Evolutionary conservation across 2,329 filamentous ascomycete genomes (phyloP).

Genomic region (Ophiobolus disseminans): DNA sequence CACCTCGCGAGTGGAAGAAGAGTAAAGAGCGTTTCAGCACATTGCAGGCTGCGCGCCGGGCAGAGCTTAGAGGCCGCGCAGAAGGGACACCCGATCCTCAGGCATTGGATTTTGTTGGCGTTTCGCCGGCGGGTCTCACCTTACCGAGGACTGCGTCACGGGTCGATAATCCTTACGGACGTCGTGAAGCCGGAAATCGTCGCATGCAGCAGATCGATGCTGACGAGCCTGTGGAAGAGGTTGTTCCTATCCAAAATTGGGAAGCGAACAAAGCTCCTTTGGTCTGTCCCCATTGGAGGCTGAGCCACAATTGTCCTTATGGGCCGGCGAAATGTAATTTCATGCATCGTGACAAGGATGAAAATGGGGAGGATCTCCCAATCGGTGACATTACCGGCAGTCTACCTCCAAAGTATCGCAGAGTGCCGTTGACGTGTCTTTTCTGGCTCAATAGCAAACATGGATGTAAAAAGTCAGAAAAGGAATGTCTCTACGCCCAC

Average conservation of each 20-base stretch:
- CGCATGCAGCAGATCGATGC: slow-evolving; percentile 18
- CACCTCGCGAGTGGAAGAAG: slow-evolving; percentile 19
- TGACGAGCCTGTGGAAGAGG: slow-evolving; percentile 8
- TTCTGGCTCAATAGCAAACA: slow-evolving; percentile 29
- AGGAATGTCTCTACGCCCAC: slow-evolving; percentile 38
- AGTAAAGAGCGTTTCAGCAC: slow-evolving; percentile 25
- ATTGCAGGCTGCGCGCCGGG: slow-evolving; percentile 21
- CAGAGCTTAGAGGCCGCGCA: slow-evolving; percentile 26
- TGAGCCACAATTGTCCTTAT: slow-evolving; percentile 29
- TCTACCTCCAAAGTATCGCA: slow-evolving; percentile 35
- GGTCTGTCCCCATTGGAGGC: slow-evolving; percentile 38
- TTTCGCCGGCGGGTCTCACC: slow-evolving; percentile 11
- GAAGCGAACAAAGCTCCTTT: slow-evolving; percentile 37
- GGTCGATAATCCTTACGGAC: slow-evolving; percentile 30
- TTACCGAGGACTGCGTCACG: neutral
- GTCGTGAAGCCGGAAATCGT: slow-evolving; percentile 28
- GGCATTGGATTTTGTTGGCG: slow-evolving; percentile 35
- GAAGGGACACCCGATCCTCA: slow-evolving; percentile 36
- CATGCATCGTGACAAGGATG: slow-evolving; percentile 34
- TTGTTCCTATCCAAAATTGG: slow-evolving; percentile 21
- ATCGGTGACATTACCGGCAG: slow-evolving; percentile 21
- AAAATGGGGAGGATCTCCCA: slow-evolving; percentile 20
- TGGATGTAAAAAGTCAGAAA: slow-evolving; percentile 26
- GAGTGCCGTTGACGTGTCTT: slow-evolving; percentile 36
- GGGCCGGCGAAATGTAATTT: slow-evolving; percentile 29